Base-by-base conservation (phyloP, 495 filamentous ascomycete species). In the Amphirosellinia nigrospora region DNA sequence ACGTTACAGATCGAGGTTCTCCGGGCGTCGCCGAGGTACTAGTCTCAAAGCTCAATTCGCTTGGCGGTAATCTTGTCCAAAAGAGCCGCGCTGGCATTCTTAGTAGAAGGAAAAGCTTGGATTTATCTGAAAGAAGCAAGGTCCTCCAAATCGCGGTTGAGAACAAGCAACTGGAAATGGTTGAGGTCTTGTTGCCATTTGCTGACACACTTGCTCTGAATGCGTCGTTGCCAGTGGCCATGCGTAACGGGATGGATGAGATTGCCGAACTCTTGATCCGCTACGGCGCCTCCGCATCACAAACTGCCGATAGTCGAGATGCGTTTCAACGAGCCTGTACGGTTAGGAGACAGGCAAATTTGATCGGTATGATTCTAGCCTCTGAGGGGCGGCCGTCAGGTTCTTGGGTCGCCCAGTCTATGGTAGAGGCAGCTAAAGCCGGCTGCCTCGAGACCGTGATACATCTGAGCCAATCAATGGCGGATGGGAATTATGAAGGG, bases 11-110 rank as follows among this genome's bases (percentile, higher is more conserved):
- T 58, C 71, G 68, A 30, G 84, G 84, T 4, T 78, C 81, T 0
- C 80, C 84, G 8, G 82, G 79, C 1, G 82, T 86, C 41, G 83
- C 84, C 62, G 82, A 85, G 67, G 82, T 77, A 23, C 75, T 86
- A 23, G 83, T 86, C 50, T 73, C 70, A 4, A 86, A 81, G 76
- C 72, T 86, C 52, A 70, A 75, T 30, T 64, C 72, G 11, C 79
- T 72, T 38, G 84, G 84, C 23, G 83, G 82, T 7, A 80, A 85
- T 34, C 71, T 82, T 21, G 73, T 76, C 10, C 73, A 79, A 46
- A 83, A 81, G 74, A 80, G 73, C 56, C 80, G 78, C 48, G 79
- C 81, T 15, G 77, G 75, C 60, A 66, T 85, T 10, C 74, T 86
- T 11, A 79, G 73, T 41, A 72, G 84, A 63, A 78, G 80, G 64